A percentile compares a stretch with the other conserved stretches of the same genome.
Evolutionary conservation across 345 rosid species (phyloP).

Genomic region (Salix purpurea): DNA sequence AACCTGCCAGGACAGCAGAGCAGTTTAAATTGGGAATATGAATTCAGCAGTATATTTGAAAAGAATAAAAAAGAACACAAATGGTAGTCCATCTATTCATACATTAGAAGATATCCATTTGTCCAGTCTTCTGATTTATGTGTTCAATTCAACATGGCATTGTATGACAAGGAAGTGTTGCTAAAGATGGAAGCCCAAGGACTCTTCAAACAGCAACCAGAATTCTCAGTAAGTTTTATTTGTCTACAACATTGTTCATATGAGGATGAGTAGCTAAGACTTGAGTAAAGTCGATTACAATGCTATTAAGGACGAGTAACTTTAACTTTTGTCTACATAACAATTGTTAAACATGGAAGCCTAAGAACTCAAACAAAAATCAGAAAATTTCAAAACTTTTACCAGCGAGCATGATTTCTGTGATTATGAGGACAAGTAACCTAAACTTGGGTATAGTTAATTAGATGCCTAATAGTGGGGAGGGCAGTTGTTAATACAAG

Average conservation of each 20-base stretch:
- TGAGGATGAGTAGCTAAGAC: background rate
- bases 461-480: background rate
- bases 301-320: background rate
- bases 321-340: too few relatives aligned
- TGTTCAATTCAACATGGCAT: background rate
- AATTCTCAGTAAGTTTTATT: background rate
- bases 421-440: background rate
- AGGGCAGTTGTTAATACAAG: background rate
- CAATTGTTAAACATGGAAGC: too few relatives aligned
- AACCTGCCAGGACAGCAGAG: conserved; percentile 47
- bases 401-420: too few relatives aligned
- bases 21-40: background rate
- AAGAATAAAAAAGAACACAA: too few relatives aligned
- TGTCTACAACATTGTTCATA: background rate
- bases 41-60: background rate
- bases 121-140: background rate
- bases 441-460: background rate
- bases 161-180: background rate
- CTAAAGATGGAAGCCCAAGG: background rate
- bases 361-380: too few relatives aligned
- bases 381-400: too few relatives aligned
- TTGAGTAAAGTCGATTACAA: background rate
- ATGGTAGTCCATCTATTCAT: background rate
- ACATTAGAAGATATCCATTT: background rate
- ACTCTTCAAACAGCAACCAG: background rate